Conservation (phyloP, 2,329 filamentous ascomycete genomes). For the Nemania sp. region DNA sequence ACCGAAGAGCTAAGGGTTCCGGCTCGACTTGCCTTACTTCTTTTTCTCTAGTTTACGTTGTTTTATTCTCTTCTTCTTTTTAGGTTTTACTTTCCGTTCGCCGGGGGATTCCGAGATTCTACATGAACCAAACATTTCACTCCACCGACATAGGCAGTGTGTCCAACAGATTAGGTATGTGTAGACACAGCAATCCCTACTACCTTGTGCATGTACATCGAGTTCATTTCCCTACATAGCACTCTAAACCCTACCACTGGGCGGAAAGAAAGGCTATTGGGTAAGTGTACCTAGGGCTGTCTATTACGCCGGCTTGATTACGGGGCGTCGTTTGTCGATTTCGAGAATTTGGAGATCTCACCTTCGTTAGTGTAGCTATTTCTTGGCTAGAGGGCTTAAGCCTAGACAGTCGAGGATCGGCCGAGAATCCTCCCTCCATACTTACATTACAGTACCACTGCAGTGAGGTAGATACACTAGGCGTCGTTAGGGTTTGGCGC, state of each 20-base stretch:
- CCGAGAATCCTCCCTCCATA: not conserved
- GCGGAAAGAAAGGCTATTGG: constrained; percentile 10
- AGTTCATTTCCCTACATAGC: not conserved
- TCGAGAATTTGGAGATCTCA: constrained; percentile 8
- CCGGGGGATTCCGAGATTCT: not conserved
- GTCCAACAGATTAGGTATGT: not conserved
- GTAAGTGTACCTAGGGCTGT: not conserved
- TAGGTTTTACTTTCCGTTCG: not conserved
- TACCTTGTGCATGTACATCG: constrained; percentile 22
- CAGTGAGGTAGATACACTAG: not conserved
- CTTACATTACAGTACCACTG: constrained; percentile 4
- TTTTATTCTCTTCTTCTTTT: not conserved
- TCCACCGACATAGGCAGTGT: not conserved
- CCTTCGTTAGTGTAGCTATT: not conserved
- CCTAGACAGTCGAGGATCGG: constrained; percentile 2
- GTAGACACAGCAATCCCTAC: constrained; percentile 8
- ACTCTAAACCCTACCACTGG: not conserved
- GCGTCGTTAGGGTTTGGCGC: constrained; percentile 8
- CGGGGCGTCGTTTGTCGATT: constrained; percentile 9
- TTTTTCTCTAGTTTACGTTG: not conserved
- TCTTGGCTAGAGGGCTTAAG: not conserved
- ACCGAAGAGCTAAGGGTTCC: not conserved
- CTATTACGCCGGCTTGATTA: constrained; percentile 22
- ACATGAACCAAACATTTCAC: constrained; percentile 2
- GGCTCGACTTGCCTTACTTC: not conserved